phyloP scores from a whole-genome alignment of 176 grass and related monocot species.

The Juncus inflexus region DNA sequence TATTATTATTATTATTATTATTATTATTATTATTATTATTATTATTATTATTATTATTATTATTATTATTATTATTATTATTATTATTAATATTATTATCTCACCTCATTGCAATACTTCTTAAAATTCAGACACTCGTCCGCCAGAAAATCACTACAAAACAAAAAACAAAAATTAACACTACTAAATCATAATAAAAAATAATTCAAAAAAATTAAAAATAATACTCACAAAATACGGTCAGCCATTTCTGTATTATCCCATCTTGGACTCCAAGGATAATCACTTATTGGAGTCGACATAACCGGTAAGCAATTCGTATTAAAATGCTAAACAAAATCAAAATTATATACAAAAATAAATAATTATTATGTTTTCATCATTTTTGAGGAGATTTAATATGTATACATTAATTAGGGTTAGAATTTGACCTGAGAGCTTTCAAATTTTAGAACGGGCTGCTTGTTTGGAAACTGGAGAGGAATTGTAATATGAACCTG shows the following conservation, averaged over 20 bases:
- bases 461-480: conserved; percentile 76
- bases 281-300: conserved; percentile 63
- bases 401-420: too few relatives aligned
- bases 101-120: conserved; percentile 63
- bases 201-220: not conserved
- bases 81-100: not conserved
- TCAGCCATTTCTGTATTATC: conserved; percentile 55
- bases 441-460: conserved; percentile 61
- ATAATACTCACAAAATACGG: conserved; percentile 72
- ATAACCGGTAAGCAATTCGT: conserved; percentile 48
- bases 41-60: too few relatives aligned
- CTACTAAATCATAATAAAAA: not conserved
- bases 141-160: conserved; percentile 64
- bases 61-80: too few relatives aligned
- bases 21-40: too few relatives aligned
- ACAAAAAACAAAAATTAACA: not conserved
- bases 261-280: conserved; percentile 99
- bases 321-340: conserved; percentile 62
- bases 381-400: not conserved
- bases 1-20: too few relatives aligned
- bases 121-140: conserved; percentile 87
- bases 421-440: conserved; percentile 66
- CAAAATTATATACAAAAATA: not conserved
- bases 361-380: conserved; percentile 7
- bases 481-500: conserved; percentile 94